Evolutionary conservation across 257 asterid genomes (phyloP), one percentile per base, ranked within the genome.

Genomic region (Jaltomata sinuosa): DNA sequence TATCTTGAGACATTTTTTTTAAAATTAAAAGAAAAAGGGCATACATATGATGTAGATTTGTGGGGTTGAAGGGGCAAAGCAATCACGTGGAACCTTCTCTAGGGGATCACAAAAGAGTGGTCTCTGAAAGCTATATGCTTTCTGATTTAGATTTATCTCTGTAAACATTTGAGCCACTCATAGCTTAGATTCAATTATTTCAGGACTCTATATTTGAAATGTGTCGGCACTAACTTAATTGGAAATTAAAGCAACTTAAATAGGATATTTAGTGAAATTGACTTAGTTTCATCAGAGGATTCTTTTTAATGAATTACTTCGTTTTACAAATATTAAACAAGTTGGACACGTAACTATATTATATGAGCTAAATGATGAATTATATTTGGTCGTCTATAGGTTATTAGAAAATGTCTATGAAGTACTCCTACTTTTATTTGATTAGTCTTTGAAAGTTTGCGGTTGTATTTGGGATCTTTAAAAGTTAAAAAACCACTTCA

Each of bases 71-170:
- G 72, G 85, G 85, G 69, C 78, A 50, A 82, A 61, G 31, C 57
- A 74, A 76, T 86, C 67, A 86, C 84, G 71, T 82, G 88, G n/a
- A 18, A 12, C 22, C 38, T 29, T 21, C 31, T 38, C 42, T 59
- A 82, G 25, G 29, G 61, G 32, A 22, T 82, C 32, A 50, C 45
- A 15, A 54, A 34, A 31, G 83, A 36, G 83, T 85, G 85, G 83
- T 47, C 80, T 76, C 68, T 62, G 31, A 59, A 59, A 45, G 61
- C 64, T 5, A n/a, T 55, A 49, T 55, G 79, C 40, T 72, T 64
- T 62, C 11, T 38, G 5, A 31, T 45, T 54, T 11, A 49, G 59
- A 22, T 68, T 27, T 59, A 10, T 40, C 32, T 71, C 1, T 22
- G 34, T n/a, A 38, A 22, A 42, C 25, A 45, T 74, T 74, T 5